Percentiles rank a stretch among this genome's conserved stretches.
These are phyloP conservation scores for Hymenotorrendiella dingleyae DNA, from an alignment of 2,329 filamentous ascomycete genomes.

Conservation along the genomic window DNA sequence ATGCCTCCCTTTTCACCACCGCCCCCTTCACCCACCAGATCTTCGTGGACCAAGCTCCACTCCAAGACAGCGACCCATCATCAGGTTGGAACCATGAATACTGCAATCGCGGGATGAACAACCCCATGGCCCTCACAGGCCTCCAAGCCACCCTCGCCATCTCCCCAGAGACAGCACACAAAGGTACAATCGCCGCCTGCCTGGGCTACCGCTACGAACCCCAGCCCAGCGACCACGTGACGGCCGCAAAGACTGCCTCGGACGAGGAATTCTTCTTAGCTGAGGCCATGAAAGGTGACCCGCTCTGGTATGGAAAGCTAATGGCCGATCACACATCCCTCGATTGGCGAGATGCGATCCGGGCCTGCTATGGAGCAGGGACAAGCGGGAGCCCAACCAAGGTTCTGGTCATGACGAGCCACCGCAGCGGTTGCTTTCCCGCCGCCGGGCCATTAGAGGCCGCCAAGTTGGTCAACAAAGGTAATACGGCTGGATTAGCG, in stretches of 20 bases:
- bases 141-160: constrained; percentile 24
- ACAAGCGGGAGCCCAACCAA: constrained; percentile 19
- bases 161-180: constrained; percentile 21
- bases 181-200: constrained; percentile 27
- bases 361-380: constrained; percentile 17
- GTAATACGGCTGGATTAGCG: constrained; percentile 9
- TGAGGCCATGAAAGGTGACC: constrained; percentile 26
- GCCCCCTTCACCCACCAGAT: constrained; percentile 23
- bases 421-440: constrained; percentile 30
- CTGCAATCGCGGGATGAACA: constrained; percentile 30
- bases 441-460: constrained; percentile 26
- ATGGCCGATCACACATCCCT: constrained; percentile 31
- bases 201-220: constrained; percentile 26
- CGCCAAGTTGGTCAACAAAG: constrained; percentile 25
- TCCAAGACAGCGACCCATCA: constrained; percentile 25
- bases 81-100: constrained; percentile 23
- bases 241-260: background rate
- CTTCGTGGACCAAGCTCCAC: constrained; percentile 29
- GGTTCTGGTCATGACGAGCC: constrained; percentile 28
- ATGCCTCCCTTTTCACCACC: constrained; percentile 28
- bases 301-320: constrained; percentile 27
- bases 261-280: constrained; percentile 28
- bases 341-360: constrained; percentile 28
- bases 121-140: constrained; percentile 18
- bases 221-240: constrained; percentile 10